Percentiles rank a stretch among this genome's conserved stretches.
Evolutionary conservation across 2,329 filamentous ascomycete species (phyloP).

Genomic region (Venturia effusa): DNA sequence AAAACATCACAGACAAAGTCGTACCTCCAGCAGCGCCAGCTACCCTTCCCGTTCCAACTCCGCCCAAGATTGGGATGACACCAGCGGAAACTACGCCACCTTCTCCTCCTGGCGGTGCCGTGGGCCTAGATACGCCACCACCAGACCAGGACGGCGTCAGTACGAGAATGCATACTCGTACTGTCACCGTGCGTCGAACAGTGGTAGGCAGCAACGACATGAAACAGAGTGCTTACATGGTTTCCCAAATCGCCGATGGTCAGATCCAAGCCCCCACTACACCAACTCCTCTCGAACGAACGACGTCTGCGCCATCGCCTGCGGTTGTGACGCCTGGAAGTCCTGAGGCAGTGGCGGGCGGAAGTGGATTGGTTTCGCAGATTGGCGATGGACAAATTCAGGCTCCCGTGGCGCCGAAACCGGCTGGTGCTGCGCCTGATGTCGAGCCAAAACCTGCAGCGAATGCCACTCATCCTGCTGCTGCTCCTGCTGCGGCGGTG

Average conservation of each 20-base stretch:
- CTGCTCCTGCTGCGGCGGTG: neutral
- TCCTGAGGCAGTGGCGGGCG: neutral
- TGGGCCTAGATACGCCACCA: neutral
- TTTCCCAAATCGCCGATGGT: slow-evolving; percentile 13
- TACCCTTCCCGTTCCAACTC: neutral
- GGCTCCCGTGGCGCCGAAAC: slow-evolving; percentile 3
- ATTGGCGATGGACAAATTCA: slow-evolving; percentile 14
- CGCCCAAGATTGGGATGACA: neutral
- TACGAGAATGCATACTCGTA: neutral
- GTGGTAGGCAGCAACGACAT: neutral
- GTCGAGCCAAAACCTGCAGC: neutral
- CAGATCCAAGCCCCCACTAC: slow-evolving; percentile 13
- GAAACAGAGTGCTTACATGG: neutral
- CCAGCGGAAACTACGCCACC: neutral
- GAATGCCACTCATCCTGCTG: neutral
- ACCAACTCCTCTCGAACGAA: neutral
- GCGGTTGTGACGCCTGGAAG: neutral
- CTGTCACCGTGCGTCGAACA: neutral
- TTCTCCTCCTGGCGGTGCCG: neutral
- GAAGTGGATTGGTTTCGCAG: neutral
- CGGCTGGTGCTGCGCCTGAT: neutral
- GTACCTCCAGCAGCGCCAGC: neutral
- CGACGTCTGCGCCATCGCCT: neutral
- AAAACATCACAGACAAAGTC: neutral
- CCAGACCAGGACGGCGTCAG: neutral